phyloP scores from a whole-genome alignment of 2,329 filamentous ascomycete species.

The Daldinia sp. region DNA sequence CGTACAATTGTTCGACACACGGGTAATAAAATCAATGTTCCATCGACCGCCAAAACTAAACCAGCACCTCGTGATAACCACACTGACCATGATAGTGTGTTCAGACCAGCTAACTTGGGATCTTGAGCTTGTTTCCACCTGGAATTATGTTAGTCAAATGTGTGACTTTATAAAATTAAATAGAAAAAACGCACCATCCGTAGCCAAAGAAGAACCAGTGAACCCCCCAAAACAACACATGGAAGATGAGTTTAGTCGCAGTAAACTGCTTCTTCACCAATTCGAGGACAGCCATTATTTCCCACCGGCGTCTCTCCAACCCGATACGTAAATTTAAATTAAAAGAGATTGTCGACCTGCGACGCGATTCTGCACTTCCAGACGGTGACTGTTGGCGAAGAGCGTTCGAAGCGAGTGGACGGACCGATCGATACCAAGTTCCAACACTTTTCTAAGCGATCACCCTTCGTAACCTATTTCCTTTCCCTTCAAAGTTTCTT shows the following conservation, averaged over 20 bases:
- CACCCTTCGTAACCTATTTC: conserved; percentile 27
- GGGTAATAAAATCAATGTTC: conserved; percentile 87
- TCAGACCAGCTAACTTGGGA: conserved; percentile 77
- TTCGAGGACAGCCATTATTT: conserved; percentile 56
- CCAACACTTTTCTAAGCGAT: conserved; percentile 27
- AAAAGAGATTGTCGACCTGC: conserved; percentile 65
- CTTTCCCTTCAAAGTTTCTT: conserved; percentile 41
- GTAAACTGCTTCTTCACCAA: conserved; percentile 75
- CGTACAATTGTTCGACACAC: conserved; percentile 94
- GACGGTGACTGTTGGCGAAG: conserved; percentile 36
- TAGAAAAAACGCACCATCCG: conserved; percentile 77
- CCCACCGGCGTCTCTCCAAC: conserved; percentile 47
- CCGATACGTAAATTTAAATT: conserved; percentile 51
- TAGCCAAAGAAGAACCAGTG: conserved; percentile 84
- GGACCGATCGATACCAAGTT: conserved; percentile 31
- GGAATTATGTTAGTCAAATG: conserved; percentile 26
- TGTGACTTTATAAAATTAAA: neutral
- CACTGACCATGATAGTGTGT: conserved; percentile 86
- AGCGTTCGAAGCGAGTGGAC: conserved; percentile 38
- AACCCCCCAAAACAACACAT: conserved; percentile 82
- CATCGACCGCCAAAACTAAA: conserved; percentile 85
- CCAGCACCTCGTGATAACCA: conserved; percentile 97
- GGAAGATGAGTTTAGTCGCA: conserved; percentile 79
- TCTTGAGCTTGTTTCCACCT: conserved; percentile 85
- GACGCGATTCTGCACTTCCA: conserved; percentile 54